Evolutionary conservation across 1,284 basidiomycete species (phyloP), one percentile per base, ranked within the genome.

Genomic region (Malassezia slooffiae): DNA sequence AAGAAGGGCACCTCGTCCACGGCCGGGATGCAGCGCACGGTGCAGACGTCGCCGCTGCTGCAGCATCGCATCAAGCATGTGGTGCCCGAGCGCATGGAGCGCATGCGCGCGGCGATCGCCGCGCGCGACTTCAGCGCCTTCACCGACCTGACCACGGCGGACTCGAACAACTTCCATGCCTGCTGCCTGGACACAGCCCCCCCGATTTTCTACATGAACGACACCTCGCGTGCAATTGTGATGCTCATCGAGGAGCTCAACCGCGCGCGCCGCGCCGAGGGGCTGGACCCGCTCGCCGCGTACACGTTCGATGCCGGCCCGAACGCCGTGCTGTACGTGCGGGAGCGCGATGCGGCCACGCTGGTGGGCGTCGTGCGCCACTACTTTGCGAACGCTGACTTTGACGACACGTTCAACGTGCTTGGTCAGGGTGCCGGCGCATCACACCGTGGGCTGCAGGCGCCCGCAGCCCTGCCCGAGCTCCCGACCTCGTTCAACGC

Each of bases 181-280:
- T 87, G 93, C 58, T 86, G 85, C 50, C 81, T 97, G 57, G 93
- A 99, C 74, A 97, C 91, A 0, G 78, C 82, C 35, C 93, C 91
- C 1, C 93, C 91, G 34, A 97, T 97, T 73, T 96, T 97, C 72
- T 97, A 99, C 76, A 82, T 99, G 79, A 97, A 96, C 75, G 91
- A 99, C 71, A 85, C 90, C 57, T 85, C 81, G 53, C 78, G 66
- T 24, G 59, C 58, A 28, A 64, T 69, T 32, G 57, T 69, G 19
- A 55, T 57, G 46, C 54, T 69, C 21, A 77, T 97, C 52, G 83
- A 86, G 46, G 93, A 96, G 73, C 81, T 90, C 74, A 99, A 99
- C 74, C 79, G 90, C n/a, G 75, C 85, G 27, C 77, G 80, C 3
- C 48, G 51, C 26, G 58, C 50, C 4, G 55, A 56, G 20, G 79